Conservation (phyloP, 1,284 basidiomycete species). For the Mycena sp. region DNA sequence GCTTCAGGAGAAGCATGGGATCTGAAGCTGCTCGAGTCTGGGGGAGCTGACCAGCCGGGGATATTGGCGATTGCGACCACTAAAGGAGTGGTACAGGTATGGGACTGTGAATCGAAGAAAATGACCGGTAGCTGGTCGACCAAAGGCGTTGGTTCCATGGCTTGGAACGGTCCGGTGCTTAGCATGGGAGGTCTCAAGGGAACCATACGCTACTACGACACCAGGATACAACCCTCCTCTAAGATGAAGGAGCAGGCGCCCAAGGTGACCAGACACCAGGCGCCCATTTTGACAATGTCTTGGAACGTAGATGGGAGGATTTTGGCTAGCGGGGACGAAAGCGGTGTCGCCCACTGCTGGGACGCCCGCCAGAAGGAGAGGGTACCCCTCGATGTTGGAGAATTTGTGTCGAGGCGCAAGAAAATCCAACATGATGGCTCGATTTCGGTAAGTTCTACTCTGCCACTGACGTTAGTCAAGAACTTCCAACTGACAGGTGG, state of each 20-base stretch:
- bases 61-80: conserved; percentile 56
- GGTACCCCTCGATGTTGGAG: conserved; percentile 62
- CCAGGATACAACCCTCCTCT: conserved; percentile 49
- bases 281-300: conserved; percentile 53
- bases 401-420: conserved; percentile 59
- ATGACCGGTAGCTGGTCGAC: conserved; percentile 53
- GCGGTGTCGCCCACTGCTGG: conserved; percentile 63
- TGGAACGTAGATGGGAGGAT: conserved; percentile 61
- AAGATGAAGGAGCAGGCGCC: conserved; percentile 64
- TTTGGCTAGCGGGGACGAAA: conserved; percentile 62
- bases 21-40: conserved; percentile 54
- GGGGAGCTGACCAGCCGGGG: conserved; percentile 47
- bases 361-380: conserved; percentile 50
- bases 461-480: not conserved
- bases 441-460: conserved; percentile 58
- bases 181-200: conserved; percentile 60
- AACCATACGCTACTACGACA: conserved; percentile 62
- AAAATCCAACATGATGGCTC: conserved; percentile 66
- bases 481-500: conserved; percentile 30
- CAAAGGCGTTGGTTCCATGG: conserved; percentile 56
- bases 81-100: conserved; percentile 59
- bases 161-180: conserved; percentile 57
- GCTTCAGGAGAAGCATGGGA: conserved; percentile 53
- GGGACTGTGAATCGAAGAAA: conserved; percentile 60
- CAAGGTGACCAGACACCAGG: conserved; percentile 60